phyloP scores from a whole-genome alignment of 1,139 yeast species.

The Debaryomyces coudertii region DNA sequence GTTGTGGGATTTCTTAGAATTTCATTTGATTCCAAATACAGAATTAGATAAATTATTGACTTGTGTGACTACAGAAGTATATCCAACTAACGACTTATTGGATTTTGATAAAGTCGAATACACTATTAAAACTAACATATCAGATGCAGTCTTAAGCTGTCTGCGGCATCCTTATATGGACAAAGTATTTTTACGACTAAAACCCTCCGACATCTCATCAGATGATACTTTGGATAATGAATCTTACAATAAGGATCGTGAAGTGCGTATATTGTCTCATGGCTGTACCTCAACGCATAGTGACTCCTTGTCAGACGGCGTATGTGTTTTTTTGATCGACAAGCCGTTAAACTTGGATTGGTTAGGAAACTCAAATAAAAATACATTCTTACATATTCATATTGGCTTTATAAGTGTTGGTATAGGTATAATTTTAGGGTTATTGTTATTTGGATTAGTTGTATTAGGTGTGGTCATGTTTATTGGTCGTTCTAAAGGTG shows the following conservation, averaged over 20 bases:
- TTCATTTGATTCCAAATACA: constrained; percentile 70
- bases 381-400: constrained; percentile 54
- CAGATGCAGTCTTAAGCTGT: constrained; percentile 48
- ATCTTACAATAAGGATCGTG: constrained; percentile 61
- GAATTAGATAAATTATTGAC: constrained; percentile 38
- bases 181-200: constrained; percentile 35
- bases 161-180: constrained; percentile 44
- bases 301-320: constrained; percentile 22
- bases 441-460: constrained; percentile 42
- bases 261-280: constrained; percentile 62
- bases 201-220: background rate
- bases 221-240: constrained; percentile 27
- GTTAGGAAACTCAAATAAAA: constrained; percentile 47
- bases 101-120: background rate
- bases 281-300: constrained; percentile 60
- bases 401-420: constrained; percentile 70
- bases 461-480: constrained; percentile 33
- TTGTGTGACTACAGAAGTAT: constrained; percentile 27
- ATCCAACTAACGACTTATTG: background rate
- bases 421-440: constrained; percentile 65
- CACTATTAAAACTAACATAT: constrained; percentile 33
- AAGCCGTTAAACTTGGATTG: constrained; percentile 60
- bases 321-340: constrained; percentile 75
- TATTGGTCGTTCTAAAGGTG: constrained; percentile 24
- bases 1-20: constrained; percentile 57